Evolutionary conservation across 257 asterid genomes (phyloP).

Genomic region (Eucommia ulmoides): DNA sequence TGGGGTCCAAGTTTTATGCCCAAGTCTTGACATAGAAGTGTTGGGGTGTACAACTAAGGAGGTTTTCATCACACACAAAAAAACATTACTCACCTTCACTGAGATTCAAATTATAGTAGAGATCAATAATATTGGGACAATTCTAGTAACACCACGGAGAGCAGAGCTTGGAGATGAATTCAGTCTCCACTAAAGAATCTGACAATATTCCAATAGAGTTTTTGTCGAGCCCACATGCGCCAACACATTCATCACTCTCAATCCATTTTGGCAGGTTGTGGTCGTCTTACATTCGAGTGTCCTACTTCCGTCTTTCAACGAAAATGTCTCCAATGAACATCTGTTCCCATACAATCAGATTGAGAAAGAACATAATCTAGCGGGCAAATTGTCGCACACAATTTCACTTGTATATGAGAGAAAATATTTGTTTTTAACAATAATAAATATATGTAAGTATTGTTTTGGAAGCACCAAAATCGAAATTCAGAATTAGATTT

Average conservation of each 20-base stretch:
- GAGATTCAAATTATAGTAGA: slow-evolving; percentile 20
- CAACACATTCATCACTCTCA: slow-evolving; percentile 17
- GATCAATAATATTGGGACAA: slow-evolving; percentile 29
- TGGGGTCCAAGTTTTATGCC: too few relatives aligned
- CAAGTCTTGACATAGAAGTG: too few relatives aligned
- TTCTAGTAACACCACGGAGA: slow-evolving; percentile 16
- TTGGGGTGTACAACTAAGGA: too few relatives aligned
- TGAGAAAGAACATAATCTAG: slow-evolving; percentile 18
- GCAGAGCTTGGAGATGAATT: slow-evolving; percentile 13
- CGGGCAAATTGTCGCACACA: slow-evolving; percentile 18
- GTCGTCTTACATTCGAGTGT: slow-evolving; percentile 19
- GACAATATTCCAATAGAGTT: slow-evolving; percentile 23
- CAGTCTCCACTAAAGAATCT: slow-evolving; percentile 13
- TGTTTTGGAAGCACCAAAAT: too few relatives aligned
- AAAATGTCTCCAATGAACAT: slow-evolving; percentile 20
- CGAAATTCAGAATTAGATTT: too few relatives aligned
- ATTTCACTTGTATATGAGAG: slow-evolving; percentile 15
- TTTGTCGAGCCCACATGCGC: slow-evolving; percentile 17
- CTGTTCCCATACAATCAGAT: slow-evolving; percentile 20
- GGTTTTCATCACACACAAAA: too few relatives aligned
- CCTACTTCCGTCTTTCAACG: slow-evolving; percentile 1
- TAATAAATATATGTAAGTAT: too few relatives aligned
- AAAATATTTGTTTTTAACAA: not conserved
- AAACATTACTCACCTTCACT: slow-evolving; percentile 16
- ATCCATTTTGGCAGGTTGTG: slow-evolving; percentile 2